A percentile compares a stretch with the other conserved stretches of the same genome.
These are phyloP conservation scores for Trichoderma gracile DNA, from an alignment of 2,329 filamentous ascomycete genomes.

Conservation along the genomic window DNA sequence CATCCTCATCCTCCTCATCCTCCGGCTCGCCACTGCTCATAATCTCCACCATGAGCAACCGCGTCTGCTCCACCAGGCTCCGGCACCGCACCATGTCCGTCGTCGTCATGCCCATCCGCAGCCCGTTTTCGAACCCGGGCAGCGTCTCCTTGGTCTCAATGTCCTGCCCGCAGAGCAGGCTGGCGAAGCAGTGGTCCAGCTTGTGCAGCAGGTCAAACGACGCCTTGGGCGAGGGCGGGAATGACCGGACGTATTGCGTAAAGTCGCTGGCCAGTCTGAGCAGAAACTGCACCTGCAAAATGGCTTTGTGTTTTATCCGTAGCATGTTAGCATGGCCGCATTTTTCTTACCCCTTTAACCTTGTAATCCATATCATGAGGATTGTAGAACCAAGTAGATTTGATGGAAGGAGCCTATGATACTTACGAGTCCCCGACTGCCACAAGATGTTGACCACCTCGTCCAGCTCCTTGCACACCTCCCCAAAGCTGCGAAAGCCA, in stretches of 20 bases:
- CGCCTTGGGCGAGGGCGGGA: slow-evolving; percentile 60
- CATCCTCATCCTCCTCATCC: slow-evolving; percentile 43
- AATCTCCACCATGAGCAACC: slow-evolving; percentile 68
- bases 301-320: slow-evolving; percentile 56
- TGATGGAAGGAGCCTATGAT: neutral
- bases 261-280: slow-evolving; percentile 75
- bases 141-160: slow-evolving; percentile 63
- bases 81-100: slow-evolving; percentile 89
- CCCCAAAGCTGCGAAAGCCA: slow-evolving; percentile 62
- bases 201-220: slow-evolving; percentile 74
- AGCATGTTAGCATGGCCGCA: neutral
- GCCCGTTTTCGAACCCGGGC: slow-evolving; percentile 67
- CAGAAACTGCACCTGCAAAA: slow-evolving; percentile 80
- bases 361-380: too few species aligned
- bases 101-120: slow-evolving; percentile 65
- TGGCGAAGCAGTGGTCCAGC: slow-evolving; percentile 80
- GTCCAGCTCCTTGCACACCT: slow-evolving; percentile 74
- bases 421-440: slow-evolving; percentile 81
- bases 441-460: slow-evolving; percentile 77
- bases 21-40: slow-evolving; percentile 53
- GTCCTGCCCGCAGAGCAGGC: slow-evolving; percentile 68
- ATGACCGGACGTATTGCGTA: slow-evolving; percentile 70
- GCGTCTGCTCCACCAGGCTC: slow-evolving; percentile 74
- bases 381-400: neutral
- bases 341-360: neutral